A percentile compares a stretch with the other conserved stretches of the same genome.
phyloP scores from a whole-genome alignment of 257 asterid species.

The Nicotiana paniculata region DNA sequence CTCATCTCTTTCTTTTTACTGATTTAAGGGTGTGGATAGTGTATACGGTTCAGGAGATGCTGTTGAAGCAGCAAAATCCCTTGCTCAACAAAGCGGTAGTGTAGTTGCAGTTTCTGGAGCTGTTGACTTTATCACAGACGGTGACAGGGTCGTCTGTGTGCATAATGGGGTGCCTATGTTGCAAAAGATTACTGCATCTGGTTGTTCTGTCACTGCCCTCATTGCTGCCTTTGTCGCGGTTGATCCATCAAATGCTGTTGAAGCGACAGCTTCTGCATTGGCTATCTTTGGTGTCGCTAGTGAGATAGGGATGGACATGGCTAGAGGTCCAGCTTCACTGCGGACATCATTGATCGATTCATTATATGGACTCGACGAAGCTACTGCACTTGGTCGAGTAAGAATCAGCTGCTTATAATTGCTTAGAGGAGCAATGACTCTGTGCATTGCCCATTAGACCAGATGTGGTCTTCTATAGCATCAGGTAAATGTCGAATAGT shows the following conservation, averaged over 20 bases:
- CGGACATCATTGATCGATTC: conserved; percentile 66
- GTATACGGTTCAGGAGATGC: conserved; percentile 60
- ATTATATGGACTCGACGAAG: conserved; percentile 48
- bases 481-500: background rate
- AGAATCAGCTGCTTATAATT: conserved; percentile 33
- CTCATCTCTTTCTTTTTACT: background rate
- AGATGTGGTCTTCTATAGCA: background rate
- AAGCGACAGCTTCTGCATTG: conserved; percentile 78
- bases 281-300: conserved; percentile 76
- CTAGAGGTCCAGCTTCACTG: conserved; percentile 79
- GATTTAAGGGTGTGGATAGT: conserved; percentile 77
- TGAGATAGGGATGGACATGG: conserved; percentile 54
- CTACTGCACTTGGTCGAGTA: conserved; percentile 28
- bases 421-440: background rate
- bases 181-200: conserved; percentile 88
- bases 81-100: conserved; percentile 52
- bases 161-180: conserved; percentile 75
- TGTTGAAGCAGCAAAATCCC: conserved; percentile 65
- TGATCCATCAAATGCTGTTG: conserved; percentile 51
- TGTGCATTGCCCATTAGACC: background rate
- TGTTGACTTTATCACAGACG: conserved; percentile 69
- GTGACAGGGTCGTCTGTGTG: conserved; percentile 51
- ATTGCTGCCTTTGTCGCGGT: conserved; percentile 75
- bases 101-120: conserved; percentile 84
- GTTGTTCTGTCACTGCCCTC: conserved; percentile 84